Conservation (phyloP, 257 asterid species). For the Catharanthus roseus region DNA sequence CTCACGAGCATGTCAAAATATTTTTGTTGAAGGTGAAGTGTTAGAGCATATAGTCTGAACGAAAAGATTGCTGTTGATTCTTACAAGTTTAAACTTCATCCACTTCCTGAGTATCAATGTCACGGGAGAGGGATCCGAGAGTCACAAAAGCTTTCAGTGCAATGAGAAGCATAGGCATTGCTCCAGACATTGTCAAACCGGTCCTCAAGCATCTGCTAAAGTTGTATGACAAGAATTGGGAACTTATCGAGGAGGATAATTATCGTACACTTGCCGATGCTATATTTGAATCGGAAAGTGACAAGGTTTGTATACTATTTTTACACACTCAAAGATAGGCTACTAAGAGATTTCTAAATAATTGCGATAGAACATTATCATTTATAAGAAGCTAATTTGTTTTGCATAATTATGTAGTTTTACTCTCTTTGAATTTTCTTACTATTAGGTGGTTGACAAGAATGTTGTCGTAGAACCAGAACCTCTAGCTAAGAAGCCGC, state of each 20-base stretch:
- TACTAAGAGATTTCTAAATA: neutral
- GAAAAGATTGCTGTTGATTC: neutral
- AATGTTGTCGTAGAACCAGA: conserved; percentile 6
- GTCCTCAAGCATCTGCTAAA: conserved; percentile 42
- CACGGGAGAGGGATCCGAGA: conserved; percentile 15
- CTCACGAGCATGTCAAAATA: neutral
- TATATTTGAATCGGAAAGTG: conserved; percentile 48
- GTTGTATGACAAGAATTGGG: conserved; percentile 39
- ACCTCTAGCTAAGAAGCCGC: conserved; percentile 33
- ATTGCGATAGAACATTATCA: neutral
- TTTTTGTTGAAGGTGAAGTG: neutral
- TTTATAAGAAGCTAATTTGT: neutral
- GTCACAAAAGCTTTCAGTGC: conserved; percentile 31
- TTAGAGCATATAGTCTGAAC: neutral
- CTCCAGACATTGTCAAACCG: conserved; percentile 28
- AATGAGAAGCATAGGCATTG: conserved; percentile 48
- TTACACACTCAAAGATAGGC: neutral
- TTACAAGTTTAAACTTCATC: neutral
- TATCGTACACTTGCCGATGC: conserved; percentile 59
- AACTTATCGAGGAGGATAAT: conserved; percentile 51
- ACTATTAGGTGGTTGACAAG: conserved; percentile 18
- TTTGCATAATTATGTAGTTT: neutral
- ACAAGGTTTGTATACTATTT: conserved; percentile 30
- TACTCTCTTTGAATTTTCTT: no score
- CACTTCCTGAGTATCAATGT: conserved; percentile 22